Conservation (phyloP, 2,329 filamentous ascomycete genomes). For the Plectosphaerella sp. region DNA sequence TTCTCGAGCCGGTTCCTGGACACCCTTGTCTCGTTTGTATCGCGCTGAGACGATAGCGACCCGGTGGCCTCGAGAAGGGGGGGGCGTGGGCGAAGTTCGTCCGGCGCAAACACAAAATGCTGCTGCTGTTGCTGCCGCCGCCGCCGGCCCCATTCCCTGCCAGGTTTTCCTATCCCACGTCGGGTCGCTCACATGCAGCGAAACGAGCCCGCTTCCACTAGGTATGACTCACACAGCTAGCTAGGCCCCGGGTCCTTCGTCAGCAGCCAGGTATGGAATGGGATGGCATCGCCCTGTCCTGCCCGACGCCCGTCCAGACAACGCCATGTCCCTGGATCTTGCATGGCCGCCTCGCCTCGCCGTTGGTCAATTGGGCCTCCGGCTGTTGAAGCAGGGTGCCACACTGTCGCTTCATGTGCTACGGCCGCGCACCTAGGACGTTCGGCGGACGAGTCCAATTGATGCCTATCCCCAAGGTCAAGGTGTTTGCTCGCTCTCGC, state of each 20-base stretch:
- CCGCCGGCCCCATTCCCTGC: too few species aligned
- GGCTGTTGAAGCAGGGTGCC: too few species aligned
- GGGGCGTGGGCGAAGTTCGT: background rate
- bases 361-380: background rate
- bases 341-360: slow-evolving; percentile 7
- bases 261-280: background rate
- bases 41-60: background rate
- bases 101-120: background rate
- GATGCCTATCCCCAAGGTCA: too few species aligned
- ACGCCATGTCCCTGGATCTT: slow-evolving; percentile 13
- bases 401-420: too few species aligned
- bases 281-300: background rate
- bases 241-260: background rate
- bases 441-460: too few species aligned
- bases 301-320: slow-evolving; percentile 1
- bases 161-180: too few species aligned
- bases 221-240: background rate
- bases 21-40: background rate
- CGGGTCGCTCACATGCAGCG: too few species aligned
- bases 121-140: too few species aligned
- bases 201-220: too few species aligned
- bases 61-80: too few species aligned
- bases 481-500: too few species aligned
- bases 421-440: too few species aligned
- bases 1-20: background rate